Conservation (phyloP, 1,139 yeast genomes). For the Hemisphaericaspora lyxosophila region DNA sequence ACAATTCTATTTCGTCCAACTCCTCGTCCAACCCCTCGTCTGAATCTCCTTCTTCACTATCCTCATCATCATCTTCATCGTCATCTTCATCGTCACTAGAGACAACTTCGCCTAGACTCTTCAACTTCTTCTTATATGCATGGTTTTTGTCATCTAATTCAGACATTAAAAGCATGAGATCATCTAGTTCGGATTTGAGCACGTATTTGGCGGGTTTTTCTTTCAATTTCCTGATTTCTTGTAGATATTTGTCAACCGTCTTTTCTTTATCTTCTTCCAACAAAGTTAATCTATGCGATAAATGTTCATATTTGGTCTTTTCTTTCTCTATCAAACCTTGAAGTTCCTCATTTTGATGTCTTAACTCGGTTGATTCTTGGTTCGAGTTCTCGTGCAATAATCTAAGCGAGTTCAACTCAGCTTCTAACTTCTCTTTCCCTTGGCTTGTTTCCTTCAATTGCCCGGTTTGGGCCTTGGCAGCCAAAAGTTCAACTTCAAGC, state of each 20-base stretch:
- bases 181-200: constrained; percentile 68
- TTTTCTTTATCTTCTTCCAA: constrained; percentile 4
- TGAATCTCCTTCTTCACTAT: constrained; percentile 24
- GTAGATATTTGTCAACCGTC: constrained; percentile 11
- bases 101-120: constrained; percentile 47
- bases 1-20: constrained; percentile 11
- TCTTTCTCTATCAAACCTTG: constrained; percentile 6
- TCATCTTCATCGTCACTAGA: constrained; percentile 47
- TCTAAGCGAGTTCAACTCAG: neutral
- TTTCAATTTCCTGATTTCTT: constrained; percentile 14
- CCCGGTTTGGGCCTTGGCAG: constrained; percentile 6
- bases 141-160: constrained; percentile 71
- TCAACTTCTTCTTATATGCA: constrained; percentile 55
- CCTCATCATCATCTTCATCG: constrained; percentile 36
- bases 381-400: constrained; percentile 1
- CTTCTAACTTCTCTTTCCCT: constrained; percentile 5
- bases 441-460: constrained; percentile 1
- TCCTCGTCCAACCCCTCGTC: no score
- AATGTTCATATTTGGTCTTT: constrained; percentile 5
- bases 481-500: neutral
- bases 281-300: neutral
- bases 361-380: constrained; percentile 3
- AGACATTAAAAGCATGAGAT: constrained; percentile 68
- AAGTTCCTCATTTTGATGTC: constrained; percentile 4
- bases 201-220: constrained; percentile 31